A percentile compares a stretch with the other conserved stretches of the same genome.
Conservation (phyloP, 2,329 filamentous ascomycete species). For the Leptographium wingfieldii region DNA sequence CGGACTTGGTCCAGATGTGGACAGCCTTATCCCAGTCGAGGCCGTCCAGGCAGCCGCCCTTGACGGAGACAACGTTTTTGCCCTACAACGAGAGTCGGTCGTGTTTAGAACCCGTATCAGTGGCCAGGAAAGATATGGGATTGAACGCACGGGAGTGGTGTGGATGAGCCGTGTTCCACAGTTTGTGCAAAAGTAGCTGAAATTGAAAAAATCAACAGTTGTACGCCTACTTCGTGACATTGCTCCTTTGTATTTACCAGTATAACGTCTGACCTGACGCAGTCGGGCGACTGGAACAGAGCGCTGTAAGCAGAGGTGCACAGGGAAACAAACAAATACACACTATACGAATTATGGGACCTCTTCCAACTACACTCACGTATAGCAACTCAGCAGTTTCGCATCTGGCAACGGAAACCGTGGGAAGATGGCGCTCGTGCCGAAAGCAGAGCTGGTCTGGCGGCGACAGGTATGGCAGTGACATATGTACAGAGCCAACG, state of each 20-base stretch:
- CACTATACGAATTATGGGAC: neutral
- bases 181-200: slow-evolving; percentile 50
- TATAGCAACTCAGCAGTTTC: slow-evolving; percentile 39
- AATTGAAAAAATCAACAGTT: neutral
- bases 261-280: slow-evolving; percentile 43
- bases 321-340: neutral
- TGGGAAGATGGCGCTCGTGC: slow-evolving; percentile 57
- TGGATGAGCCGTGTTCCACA: slow-evolving; percentile 57
- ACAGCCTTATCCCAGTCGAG: slow-evolving; percentile 47
- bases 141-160: slow-evolving; percentile 32
- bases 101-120: neutral
- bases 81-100: slow-evolving; percentile 20
- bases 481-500: slow-evolving; percentile 15
- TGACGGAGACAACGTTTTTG: slow-evolving; percentile 50
- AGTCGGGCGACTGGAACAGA: slow-evolving; percentile 37
- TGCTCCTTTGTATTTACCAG: slow-evolving; percentile 29
- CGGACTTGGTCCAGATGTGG: slow-evolving; percentile 56
- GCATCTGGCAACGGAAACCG: slow-evolving; percentile 43
- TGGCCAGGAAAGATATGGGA: neutral
- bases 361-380: slow-evolving; percentile 24
- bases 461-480: slow-evolving; percentile 14
- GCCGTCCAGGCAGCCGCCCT: slow-evolving; percentile 53
- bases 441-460: slow-evolving; percentile 36
- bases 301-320: neutral
- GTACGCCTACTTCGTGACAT: neutral